Evolutionary conservation across 2,329 filamentous ascomycete genomes (phyloP), one percentile per base, ranked within the genome.

Genomic region (Penicillium hesseltinei): DNA sequence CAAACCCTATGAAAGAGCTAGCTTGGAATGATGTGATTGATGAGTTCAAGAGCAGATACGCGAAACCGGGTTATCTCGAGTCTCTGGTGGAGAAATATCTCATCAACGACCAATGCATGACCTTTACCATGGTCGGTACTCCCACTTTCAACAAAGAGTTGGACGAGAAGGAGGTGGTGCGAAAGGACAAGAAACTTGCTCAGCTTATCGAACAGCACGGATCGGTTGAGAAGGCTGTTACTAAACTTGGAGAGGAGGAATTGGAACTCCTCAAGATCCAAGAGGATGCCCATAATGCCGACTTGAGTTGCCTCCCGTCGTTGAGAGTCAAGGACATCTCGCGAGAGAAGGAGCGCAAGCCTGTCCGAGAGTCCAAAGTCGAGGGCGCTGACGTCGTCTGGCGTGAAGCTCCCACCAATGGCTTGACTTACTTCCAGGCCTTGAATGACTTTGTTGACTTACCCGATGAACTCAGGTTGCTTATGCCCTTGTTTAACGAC

Each of bases 111-210:
- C 89, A 91, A 39, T 92, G 88, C 7, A 78, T 99, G 63, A 91
- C 88, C 0, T 97, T 99, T 69, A 97, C 92, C 0, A 99, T 99
- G 94, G 85, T 87, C 5, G 94, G 94, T 3, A 92, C 90, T 1
- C 79, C 86, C 33, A 86, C 82, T 0, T 97, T 90, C 68, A 86
- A 85, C 48, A 82, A 88, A 50, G 87, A 91, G 10, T 75, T 97
- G 29, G 88, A 83, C 3, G 81, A 84, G 25, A 92, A 95, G 72
- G 94, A 99, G 72, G 84, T 86, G 44, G 76, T 84, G 51, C 84
- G 94, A 35, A 80, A 96, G n/a, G 82, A 86, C 4, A 75, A 77
- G 8, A 95, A 93, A 74, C 90, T 97, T 49, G 77, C 82, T 9
- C 84, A 90, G 56, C 85, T 89, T 0, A 84, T 87, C 11, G 79